Percentiles rank a stretch among this genome's conserved stretches.
Conservation (phyloP, 2,329 filamentous ascomycete species). For the Cladosporium sp. region DNA sequence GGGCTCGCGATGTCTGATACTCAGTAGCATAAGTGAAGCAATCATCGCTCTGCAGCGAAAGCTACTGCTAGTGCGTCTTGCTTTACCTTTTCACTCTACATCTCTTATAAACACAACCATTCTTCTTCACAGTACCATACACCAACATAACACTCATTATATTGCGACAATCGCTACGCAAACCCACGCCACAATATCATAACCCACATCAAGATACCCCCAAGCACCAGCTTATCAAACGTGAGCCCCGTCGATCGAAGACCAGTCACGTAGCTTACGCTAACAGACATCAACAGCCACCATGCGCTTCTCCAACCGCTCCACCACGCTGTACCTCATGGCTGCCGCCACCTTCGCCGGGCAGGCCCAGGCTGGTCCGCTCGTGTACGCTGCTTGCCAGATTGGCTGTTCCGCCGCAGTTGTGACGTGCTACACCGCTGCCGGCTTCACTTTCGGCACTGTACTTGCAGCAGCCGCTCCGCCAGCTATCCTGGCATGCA, state of each 20-base stretch:
- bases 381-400: conserved; percentile 51
- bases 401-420: conserved; percentile 50
- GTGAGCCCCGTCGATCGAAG: too few species aligned
- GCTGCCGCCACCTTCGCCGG: neutral
- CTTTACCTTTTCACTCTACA: neutral
- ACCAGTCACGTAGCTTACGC: neutral
- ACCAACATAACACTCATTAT: neutral
- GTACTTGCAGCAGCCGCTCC: neutral
- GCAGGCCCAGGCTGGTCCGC: conserved; percentile 34
- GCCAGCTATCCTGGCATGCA: conserved; percentile 47
- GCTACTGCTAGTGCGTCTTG: neutral
- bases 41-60: neutral
- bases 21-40: neutral
- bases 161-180: too few species aligned
- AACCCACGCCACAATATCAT: neutral
- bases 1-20: neutral
- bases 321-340: neutral
- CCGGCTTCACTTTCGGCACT: conserved; percentile 44
- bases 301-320: neutral
- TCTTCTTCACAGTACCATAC: neutral
- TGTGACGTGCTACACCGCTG: conserved; percentile 51
- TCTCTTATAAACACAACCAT: neutral
- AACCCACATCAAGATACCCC: too few species aligned
- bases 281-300: neutral
- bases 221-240: too few species aligned